A percentile compares a stretch with the other conserved stretches of the same genome.
Evolutionary conservation across 2,329 filamentous ascomycete species (phyloP).

Genomic region (Myrmaecium sp.): DNA sequence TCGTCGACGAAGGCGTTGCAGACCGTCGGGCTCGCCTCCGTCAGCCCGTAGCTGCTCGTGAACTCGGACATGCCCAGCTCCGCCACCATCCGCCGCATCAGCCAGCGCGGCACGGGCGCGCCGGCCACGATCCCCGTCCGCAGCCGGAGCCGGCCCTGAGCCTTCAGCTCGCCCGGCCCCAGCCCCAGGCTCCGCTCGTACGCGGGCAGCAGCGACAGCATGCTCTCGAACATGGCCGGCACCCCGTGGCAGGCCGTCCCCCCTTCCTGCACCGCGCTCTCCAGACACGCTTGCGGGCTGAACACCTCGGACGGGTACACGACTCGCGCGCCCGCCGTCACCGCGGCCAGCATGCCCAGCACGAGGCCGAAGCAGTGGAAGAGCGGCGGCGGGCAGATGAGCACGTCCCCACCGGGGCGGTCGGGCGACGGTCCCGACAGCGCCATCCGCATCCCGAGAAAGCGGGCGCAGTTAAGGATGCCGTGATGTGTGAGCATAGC

Average conservation of each 20-base stretch:
- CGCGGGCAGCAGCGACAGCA: constrained; percentile 28
- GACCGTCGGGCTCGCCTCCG: constrained; percentile 63
- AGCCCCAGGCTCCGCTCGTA: constrained; percentile 30
- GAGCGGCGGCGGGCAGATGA: constrained; percentile 69
- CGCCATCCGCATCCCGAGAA: constrained; percentile 51
- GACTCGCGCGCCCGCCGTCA: constrained; percentile 61
- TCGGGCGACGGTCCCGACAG: constrained; percentile 38
- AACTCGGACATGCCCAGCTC: constrained; percentile 63
- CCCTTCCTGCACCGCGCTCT: constrained; percentile 36
- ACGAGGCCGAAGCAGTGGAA: constrained; percentile 81
- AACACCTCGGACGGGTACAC: constrained; percentile 64
- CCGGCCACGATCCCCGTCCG: constrained; percentile 68
- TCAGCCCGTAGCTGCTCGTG: constrained; percentile 40
- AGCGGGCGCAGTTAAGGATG: constrained; percentile 19
- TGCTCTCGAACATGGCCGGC: constrained; percentile 67
- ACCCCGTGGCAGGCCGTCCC: constrained; percentile 64
- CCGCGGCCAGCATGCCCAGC: constrained; percentile 51
- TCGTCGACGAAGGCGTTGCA: constrained; percentile 69
- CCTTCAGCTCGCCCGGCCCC: too few relatives aligned
- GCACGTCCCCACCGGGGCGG: too few relatives aligned
- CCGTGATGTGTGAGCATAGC: constrained; percentile 23
- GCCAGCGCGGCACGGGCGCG: constrained; percentile 54
- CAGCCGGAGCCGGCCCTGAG: too few relatives aligned
- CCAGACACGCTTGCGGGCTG: constrained; percentile 47
- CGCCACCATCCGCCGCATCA: constrained; percentile 57